phyloP scores from a whole-genome alignment of 2,329 filamentous ascomycete genomes.

The Capronia coronata region DNA sequence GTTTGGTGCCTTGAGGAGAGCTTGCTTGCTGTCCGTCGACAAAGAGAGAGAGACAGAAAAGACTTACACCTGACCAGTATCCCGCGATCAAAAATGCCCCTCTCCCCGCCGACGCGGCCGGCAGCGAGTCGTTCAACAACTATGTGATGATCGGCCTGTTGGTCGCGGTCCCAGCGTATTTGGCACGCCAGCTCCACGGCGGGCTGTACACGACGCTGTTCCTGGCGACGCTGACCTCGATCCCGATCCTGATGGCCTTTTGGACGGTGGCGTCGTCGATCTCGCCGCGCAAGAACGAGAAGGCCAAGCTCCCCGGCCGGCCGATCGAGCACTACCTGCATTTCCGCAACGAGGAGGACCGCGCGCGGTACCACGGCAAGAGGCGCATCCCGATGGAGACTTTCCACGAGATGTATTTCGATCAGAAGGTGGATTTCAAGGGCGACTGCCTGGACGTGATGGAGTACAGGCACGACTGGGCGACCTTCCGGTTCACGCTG shows the following conservation, averaged over 20 bases:
- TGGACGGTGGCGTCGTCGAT: conserved; percentile 75
- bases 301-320: conserved; percentile 76
- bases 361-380: conserved; percentile 44
- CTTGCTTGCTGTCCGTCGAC: not conserved
- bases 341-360: conserved; percentile 43
- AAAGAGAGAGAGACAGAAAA: not conserved
- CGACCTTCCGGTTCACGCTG: conserved; percentile 83
- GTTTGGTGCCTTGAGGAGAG: conserved; percentile 29
- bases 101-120: conserved; percentile 79
- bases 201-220: conserved; percentile 83
- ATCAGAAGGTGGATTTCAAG: conserved; percentile 90
- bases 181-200: conserved; percentile 76
- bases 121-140: conserved; percentile 84
- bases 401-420: conserved; percentile 97
- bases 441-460: conserved; percentile 81
- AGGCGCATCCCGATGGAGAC: conserved; percentile 68
- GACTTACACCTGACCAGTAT: conserved; percentile 49
- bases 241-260: conserved; percentile 74
- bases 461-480: conserved; percentile 96
- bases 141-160: conserved; percentile 64
- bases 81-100: conserved; percentile 90
- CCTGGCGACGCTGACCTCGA: conserved; percentile 68
- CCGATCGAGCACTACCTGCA: conserved; percentile 78
- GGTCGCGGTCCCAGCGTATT: conserved; percentile 65
- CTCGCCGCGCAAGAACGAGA: conserved; percentile 86